A percentile compares a stretch with the other conserved stretches of the same genome.
Evolutionary conservation across 2,329 filamentous ascomycete species (phyloP).

Genomic region (Pleoardoris graminearum): DNA sequence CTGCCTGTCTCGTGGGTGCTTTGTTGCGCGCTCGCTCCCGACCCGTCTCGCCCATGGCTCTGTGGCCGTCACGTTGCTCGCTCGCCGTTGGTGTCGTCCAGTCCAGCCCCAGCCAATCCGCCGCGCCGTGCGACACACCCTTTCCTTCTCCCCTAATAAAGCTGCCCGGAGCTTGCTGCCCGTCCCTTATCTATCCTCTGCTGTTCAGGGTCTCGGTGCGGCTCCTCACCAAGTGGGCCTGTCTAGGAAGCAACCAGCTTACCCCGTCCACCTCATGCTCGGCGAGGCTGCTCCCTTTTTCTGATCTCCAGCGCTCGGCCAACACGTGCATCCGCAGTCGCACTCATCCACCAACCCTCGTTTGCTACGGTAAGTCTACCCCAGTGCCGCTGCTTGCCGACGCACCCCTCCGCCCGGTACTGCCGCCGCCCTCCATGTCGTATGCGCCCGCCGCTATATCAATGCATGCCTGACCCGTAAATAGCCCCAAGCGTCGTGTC

Average conservation of each 20-base stretch:
- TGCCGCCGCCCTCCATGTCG: slow-evolving; percentile 10
- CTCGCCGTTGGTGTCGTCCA: neutral
- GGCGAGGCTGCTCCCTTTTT: neutral
- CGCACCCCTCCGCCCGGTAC: slow-evolving; percentile 7
- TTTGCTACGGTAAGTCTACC: slow-evolving; percentile 5
- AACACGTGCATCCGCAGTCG: slow-evolving; percentile 3
- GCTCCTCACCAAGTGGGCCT: slow-evolving; percentile 1
- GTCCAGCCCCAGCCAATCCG: neutral
- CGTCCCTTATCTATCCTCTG: no score
- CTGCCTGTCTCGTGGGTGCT: neutral
- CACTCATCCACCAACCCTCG: slow-evolving; percentile 4
- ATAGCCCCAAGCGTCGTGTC: slow-evolving; percentile 9
- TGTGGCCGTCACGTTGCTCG: slow-evolving; percentile 1
- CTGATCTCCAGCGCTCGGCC: neutral
- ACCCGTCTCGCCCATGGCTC: neutral
- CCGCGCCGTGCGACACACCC: neutral
- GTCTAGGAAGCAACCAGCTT: neutral
- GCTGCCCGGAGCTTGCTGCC: no score
- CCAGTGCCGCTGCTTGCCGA: neutral
- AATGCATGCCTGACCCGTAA: slow-evolving; percentile 20
- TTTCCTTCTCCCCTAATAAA: no score
- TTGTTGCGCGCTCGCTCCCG: slow-evolving; percentile 2
- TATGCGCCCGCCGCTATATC: slow-evolving; percentile 4
- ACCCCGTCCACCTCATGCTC: neutral
- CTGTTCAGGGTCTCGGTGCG: slow-evolving; percentile 7